Conservation (phyloP, 495 filamentous ascomycete genomes). For the Pseudotulostoma volvatum region DNA sequence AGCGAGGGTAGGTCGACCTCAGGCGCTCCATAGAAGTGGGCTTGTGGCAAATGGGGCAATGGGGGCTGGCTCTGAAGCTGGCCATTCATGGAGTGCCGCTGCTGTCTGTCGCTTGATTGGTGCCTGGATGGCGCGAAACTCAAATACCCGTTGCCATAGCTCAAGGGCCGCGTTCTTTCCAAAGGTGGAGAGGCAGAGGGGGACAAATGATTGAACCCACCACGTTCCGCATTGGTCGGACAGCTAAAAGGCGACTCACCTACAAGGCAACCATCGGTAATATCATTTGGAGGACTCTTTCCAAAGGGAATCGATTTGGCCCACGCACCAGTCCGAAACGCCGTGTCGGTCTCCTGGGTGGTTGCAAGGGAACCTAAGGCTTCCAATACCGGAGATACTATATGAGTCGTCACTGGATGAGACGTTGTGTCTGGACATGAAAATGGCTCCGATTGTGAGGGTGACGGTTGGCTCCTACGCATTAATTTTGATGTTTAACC, state of each 20-base stretch:
- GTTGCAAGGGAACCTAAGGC: slow-evolving; percentile 21
- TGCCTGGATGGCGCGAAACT: slow-evolving; percentile 24
- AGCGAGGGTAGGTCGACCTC: slow-evolving; percentile 32
- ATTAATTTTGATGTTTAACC: not conserved
- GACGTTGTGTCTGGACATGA: slow-evolving; percentile 18
- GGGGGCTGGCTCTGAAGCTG: slow-evolving; percentile 39
- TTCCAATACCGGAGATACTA: slow-evolving; percentile 29
- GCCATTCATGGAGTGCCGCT: slow-evolving; percentile 29
- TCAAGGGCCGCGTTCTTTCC: slow-evolving; percentile 24
- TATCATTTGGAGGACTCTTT: slow-evolving; percentile 32
- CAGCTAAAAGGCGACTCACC: slow-evolving; percentile 29
- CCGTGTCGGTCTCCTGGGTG: slow-evolving; percentile 19
- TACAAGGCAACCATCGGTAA: slow-evolving; percentile 25
- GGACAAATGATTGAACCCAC: slow-evolving; percentile 29
- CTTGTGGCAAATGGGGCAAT: slow-evolving; percentile 64
- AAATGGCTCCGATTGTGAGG: slow-evolving; percentile 19
- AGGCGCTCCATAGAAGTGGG: slow-evolving; percentile 48
- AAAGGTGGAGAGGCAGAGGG: slow-evolving; percentile 34
- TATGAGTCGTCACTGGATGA: slow-evolving; percentile 14
- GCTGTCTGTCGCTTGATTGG: slow-evolving; percentile 23
- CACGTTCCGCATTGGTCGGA: slow-evolving; percentile 22
- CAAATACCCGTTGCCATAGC: slow-evolving; percentile 27
- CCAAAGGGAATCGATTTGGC: slow-evolving; percentile 32
- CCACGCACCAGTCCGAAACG: slow-evolving; percentile 30
- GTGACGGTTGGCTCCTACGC: slow-evolving; percentile 16